Evolutionary conservation across 257 asterid genomes (phyloP), one percentile per base, ranked within the genome.

Genomic region (Linderniella brevidens): DNA sequence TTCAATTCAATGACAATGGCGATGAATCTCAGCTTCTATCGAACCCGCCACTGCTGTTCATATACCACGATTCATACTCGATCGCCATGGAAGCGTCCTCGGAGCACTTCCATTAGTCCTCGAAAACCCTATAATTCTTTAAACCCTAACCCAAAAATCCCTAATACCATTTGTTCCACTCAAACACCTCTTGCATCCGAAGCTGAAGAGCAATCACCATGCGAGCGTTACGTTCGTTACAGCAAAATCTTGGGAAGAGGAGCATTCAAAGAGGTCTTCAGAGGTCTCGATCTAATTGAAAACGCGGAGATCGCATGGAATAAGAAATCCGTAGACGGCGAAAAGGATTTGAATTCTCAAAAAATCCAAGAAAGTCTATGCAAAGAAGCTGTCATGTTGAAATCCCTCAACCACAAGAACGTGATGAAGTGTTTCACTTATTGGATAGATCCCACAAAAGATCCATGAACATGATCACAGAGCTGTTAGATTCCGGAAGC

Each of bases 401-500:
- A 65, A 19, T 58, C 72, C 0, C 18, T 71, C 46, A 16, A 55
- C 19, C 77, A 75, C 54, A 50, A 42, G 0, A 75, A 49, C 49
- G 52, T 75, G 52, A 71, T 68, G 41, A 65, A 61, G 65, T 71
- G 74, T 19, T 35, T 51, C 37, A 9, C 16, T 29, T 61, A 53
- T 17, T 75, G 79, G 83, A 17, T 71, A 14, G 79, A 75, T 25
- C 36, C 19, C 9, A 19, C 17, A 65, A 52, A 45, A 55, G 39
- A 19, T 47, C 42, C 1, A 52, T 63, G 8, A 75, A 63, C 49
- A 48, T 66, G 49, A 75, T 71, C 8, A 57, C 72, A 0, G 77
- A 71, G 60, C 50, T 75, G 35, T 68, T 65, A 56, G 16, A 12
- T 11, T 68, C 60, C 0, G 76, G 76, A n/a, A 75, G 70, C 41